phyloP scores from a whole-genome alignment of 106 monocot genomes.

The Alisma plantagoaquatica region DNA sequence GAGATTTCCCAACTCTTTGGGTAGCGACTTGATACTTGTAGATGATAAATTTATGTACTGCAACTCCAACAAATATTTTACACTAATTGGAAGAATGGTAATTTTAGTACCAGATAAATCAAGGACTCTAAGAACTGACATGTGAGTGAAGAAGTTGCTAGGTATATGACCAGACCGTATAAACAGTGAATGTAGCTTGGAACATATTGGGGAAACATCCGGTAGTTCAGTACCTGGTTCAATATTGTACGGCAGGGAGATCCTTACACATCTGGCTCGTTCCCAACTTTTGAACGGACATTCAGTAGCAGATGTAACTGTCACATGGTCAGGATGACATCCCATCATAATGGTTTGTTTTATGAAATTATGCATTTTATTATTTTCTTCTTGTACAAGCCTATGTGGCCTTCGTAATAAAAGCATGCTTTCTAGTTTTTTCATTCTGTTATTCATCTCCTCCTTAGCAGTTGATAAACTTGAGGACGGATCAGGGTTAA shows the following conservation, averaged over 20 bases:
- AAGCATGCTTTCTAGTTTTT: too few relatives aligned
- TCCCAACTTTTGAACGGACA: neutral
- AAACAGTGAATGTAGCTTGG: neutral
- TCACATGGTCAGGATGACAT: too few relatives aligned
- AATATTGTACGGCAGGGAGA: neutral
- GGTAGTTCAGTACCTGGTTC: neutral
- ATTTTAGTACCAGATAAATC: neutral
- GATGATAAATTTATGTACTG: neutral
- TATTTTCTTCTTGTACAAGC: too few relatives aligned
- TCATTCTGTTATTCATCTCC: too few relatives aligned
- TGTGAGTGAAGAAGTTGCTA: neutral
- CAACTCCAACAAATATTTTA: neutral
- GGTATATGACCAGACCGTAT: neutral
- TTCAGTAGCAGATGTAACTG: neutral
- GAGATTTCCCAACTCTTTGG: neutral
- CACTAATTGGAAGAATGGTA: neutral
- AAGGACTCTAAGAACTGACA: neutral
- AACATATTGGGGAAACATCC: neutral
- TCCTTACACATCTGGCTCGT: neutral
- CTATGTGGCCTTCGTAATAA: too few relatives aligned
- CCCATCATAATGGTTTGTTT: too few relatives aligned
- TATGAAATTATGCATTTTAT: too few relatives aligned
- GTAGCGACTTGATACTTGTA: neutral
- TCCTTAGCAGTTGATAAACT: too few relatives aligned
- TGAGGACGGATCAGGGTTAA: too few relatives aligned